Base-by-base conservation (phyloP, 2,329 filamentous ascomycete species). In the Colletotrichum somersetense region DNA sequence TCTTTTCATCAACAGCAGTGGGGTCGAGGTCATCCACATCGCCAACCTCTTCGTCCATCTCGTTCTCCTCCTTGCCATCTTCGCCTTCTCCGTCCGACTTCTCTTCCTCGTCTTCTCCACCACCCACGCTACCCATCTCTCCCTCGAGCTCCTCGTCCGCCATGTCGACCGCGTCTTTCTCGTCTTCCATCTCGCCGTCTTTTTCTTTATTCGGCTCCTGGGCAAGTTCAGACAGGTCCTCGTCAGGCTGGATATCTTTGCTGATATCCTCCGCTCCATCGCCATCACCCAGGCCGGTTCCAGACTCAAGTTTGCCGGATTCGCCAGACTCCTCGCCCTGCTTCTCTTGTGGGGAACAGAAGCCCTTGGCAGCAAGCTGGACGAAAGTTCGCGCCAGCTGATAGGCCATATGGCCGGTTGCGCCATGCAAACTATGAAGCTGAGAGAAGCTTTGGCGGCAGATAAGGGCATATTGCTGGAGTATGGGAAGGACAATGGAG, bases 221-320 rank as follows among this genome's bases (percentile, higher is more conserved):
- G 0, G 96, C 96, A 56, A 99, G 86, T 76, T 99, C 96, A 0
- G 93, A 91, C 5, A 99, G 84, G 79, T 99, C 95, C 80, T 99
- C 96, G 73, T 99, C 96, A 20, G 96, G 92, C 74, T 93, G 91
- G 58, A 99, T 92, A 78, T 99, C 96, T 80, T 99, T 98, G 82
- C 95, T 98, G 75, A 99, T 98, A 81, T 99, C 96, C 79, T 99
- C 95, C 5, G 93, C 95, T 23, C 96, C 97, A 81, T 98, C 93
- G 14, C 96, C 97, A 57, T 98, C 96, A 26, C 96, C 97, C 33
- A 99, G 90, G 44, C 96, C 97, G 14, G 95, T 98, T 20, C 97
- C 97, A 48, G 91, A 91, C 81, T 99, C 96, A 40, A 98, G 86
- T 76, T 97, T 93, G 16, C 95, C 93, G 33, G 89, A 88, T 71